Base-by-base conservation (phyloP, 1,139 yeast species). In the Kazachstania sp. region DNA sequence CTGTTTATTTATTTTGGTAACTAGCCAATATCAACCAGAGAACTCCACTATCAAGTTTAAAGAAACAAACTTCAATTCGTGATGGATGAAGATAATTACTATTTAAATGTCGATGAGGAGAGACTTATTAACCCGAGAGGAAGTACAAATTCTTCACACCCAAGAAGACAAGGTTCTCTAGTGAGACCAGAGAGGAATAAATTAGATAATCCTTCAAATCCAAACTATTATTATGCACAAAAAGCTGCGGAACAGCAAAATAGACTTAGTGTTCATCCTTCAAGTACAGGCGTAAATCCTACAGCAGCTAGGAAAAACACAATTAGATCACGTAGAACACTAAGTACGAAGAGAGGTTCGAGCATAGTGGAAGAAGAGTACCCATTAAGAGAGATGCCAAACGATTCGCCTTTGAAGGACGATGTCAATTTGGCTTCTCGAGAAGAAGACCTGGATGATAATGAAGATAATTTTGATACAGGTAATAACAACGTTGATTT, bases 181-280 rank as follows among this genome's bases (percentile, higher is more conserved):
- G 84, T 86, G 38, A 74, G 86, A 53, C 95, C 94, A 2, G 95
- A 87, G 63, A 73, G 95, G 54, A 79, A 83, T 44, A 71, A 88
- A 48, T 70, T 84, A 53, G 72, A 75, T 54, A 75, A 78, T 54
- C 80, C 78, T 13, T 75, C 74, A 51, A 86, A 85, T 61, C 94
- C 92, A 2, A 79, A 83, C 49, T 84, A 74, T 65, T 90, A 85
- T 63, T 86, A 86, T 65, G 77, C 87, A n/a, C 90, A 84, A 57
- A 83, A 83, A 26, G 83, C 92, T 9, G 78, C 81, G 49, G 86
- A 83, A 57, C 80, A 81, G 54, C 71, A 82, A 4, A 74, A 72
- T 50, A 82, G 81, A 57, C 69, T 86, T 51, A 70, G 69, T 50
- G 78, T 86, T 40, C 80, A 76, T 56, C 90, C 95, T 1, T 78